These are phyloP conservation scores for Emmonsia crescens DNA, from an alignment of 2,329 filamentous ascomycete genomes.

Conservation along the genomic window DNA sequence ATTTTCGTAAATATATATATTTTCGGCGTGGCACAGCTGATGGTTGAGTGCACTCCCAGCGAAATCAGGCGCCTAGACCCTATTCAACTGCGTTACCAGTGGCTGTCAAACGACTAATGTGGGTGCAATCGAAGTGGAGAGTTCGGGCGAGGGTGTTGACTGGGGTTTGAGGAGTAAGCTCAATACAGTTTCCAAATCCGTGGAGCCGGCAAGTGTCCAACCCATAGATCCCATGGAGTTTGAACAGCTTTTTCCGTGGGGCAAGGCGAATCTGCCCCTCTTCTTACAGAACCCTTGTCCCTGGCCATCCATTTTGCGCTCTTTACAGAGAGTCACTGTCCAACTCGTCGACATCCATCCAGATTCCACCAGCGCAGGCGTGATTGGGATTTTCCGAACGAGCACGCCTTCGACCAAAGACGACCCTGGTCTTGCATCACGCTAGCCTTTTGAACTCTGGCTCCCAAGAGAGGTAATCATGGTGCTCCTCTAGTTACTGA, in stretches of 20 bases:
- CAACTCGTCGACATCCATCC: neutral
- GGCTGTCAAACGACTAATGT: neutral
- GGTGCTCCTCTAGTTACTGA: neutral
- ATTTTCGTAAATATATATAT: too few species aligned
- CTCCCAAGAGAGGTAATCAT: neutral
- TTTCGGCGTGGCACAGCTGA: neutral
- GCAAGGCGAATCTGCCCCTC: neutral
- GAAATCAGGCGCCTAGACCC: neutral
- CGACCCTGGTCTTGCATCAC: neutral
- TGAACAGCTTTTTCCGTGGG: neutral
- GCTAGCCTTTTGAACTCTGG: neutral
- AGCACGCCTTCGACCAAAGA: neutral
- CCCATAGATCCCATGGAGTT: neutral
- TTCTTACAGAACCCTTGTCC: neutral
- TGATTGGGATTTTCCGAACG: neutral
- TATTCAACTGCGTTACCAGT: neutral
- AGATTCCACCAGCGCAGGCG: neutral
- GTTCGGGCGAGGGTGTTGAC: neutral
- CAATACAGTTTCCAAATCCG: neutral
- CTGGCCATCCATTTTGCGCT: neutral
- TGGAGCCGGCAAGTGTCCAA: neutral
- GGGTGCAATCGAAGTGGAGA: neutral
- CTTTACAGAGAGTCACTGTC: neutral
- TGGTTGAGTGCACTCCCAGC: neutral
- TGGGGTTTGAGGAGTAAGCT: neutral